Evolutionary conservation across 2,329 filamentous ascomycete genomes (phyloP).

Genomic region (Fusarium nodosum): DNA sequence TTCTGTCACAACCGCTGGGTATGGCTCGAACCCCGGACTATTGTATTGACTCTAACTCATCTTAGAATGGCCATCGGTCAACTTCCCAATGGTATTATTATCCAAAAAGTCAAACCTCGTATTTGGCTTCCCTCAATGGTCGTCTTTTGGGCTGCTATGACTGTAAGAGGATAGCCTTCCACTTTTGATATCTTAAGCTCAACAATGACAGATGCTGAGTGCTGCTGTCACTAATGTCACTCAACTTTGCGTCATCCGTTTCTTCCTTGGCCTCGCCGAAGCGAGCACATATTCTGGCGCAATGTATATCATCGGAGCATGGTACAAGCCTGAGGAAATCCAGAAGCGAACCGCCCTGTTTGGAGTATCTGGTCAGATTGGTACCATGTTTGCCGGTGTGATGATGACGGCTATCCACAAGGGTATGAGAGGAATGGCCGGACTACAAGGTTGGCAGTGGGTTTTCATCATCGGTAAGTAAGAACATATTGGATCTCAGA

Average conservation of each 20-base stretch:
- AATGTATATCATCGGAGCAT: conserved; percentile 59
- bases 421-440: conserved; percentile 56
- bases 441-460: conserved; percentile 64
- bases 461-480: conserved; percentile 47
- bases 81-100: conserved; percentile 68
- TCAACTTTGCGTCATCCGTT: conserved; percentile 50
- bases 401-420: conserved; percentile 63
- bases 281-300: conserved; percentile 50
- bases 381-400: conserved; percentile 70
- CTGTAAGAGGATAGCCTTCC: conserved; percentile 54
- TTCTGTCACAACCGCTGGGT: conserved; percentile 50
- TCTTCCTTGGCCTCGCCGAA: conserved; percentile 50
- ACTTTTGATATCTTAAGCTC: accelerated
- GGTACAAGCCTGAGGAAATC: conserved; percentile 69
- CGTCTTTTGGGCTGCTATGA: conserved; percentile 70
- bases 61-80: conserved; percentile 63
- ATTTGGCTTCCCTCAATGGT: conserved; percentile 72
- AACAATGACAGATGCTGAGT: conserved; percentile 45
- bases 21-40: background rate
- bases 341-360: conserved; percentile 72
- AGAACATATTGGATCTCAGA: accelerated
- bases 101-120: conserved; percentile 71
- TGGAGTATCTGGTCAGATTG: conserved; percentile 67
- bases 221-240: conserved; percentile 50
- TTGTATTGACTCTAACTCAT: accelerated